Conservation (phyloP, 1,284 basidiomycete species). For the Ustilago trichophora region DNA sequence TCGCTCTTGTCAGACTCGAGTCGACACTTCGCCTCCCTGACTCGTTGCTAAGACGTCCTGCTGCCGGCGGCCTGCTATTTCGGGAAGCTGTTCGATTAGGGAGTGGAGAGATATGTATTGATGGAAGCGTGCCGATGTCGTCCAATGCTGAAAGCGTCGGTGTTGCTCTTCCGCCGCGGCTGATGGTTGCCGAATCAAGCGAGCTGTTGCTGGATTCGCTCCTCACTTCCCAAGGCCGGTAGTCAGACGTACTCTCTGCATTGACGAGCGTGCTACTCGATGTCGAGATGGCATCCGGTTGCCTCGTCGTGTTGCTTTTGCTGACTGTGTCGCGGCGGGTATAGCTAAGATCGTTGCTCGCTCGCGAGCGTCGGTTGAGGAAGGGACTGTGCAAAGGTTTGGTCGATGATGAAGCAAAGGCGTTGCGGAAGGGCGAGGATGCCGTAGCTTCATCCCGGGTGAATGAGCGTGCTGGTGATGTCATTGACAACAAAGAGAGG, state of each 20-base stretch:
- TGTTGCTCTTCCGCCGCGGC: slow-evolving; percentile 4
- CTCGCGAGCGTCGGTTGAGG: slow-evolving; percentile 2
- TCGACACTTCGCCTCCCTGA: slow-evolving; percentile 3
- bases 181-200: slow-evolving; percentile 15
- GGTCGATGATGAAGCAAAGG: slow-evolving; percentile 31
- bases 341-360: neutral
- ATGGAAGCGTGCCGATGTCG: slow-evolving; percentile 32
- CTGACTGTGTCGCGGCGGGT: neutral
- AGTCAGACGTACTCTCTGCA: slow-evolving; percentile 30
- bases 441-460: slow-evolving; percentile 25
- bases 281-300: slow-evolving; percentile 41
- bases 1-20: slow-evolving; percentile 1
- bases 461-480: slow-evolving; percentile 22
- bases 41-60: neutral
- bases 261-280: slow-evolving; percentile 51
- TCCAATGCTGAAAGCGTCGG: slow-evolving; percentile 18
- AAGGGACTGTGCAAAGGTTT: slow-evolving; percentile 34
- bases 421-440: slow-evolving; percentile 21
- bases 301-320: neutral
- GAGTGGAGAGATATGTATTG: slow-evolving; percentile 29
- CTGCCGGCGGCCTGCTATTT: neutral
- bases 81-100: neutral
- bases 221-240: slow-evolving; percentile 33
- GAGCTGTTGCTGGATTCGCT: slow-evolving; percentile 20
- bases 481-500: slow-evolving; percentile 17